Base-by-base conservation (phyloP, 441 rosid species). In the Raphanus hybrid region DNA sequence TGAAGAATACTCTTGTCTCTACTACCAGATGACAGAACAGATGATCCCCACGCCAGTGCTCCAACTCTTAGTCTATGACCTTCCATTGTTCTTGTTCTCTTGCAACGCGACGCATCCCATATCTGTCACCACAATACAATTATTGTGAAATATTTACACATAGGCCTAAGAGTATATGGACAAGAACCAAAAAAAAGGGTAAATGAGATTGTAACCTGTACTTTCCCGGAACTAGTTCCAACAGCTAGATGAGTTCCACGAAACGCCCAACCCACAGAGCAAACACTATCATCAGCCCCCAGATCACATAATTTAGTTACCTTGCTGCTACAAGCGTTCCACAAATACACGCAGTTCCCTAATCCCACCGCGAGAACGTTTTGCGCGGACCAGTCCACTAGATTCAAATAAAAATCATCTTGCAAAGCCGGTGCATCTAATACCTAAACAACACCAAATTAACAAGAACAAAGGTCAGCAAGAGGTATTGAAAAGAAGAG, bases 261-360 rank as follows among this genome's bases (percentile, higher is more conserved):
- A 65, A 88, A 89, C 11, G 98, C 96, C 97, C 99, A 94, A 73
- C 94, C 96, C 23, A 94, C 97, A 18, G 99, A 94, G 79, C 99
- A 92, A 43, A 94, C 94, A 52, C 89, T 90, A 80, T 94, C 96
- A 85, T 91, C 91, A 65, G 83, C 73, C 52, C 98, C 99, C 65
- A 92, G 86, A 80, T 94, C 99, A 76, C 99, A 94, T 73, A 94
- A 85, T 78, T 92, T 94, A 7, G 99, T 94, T 54, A 94, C 97
- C 97, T 93, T 96, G 83, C 98, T 93, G 73, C 97, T 92, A 80
- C 93, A 93, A 82, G 98, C 98, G 86, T 96, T 93, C 99, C 98
- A 96, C 81, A 96, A 73, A 85, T 96, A 96, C n/a, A 96, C 97
- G 52, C 96, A 96, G 79, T 86, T 92, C 48, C 93, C 98, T 84